phyloP scores from a whole-genome alignment of 164 flowering plant genomes.

The Kingdonia uniflora region DNA sequence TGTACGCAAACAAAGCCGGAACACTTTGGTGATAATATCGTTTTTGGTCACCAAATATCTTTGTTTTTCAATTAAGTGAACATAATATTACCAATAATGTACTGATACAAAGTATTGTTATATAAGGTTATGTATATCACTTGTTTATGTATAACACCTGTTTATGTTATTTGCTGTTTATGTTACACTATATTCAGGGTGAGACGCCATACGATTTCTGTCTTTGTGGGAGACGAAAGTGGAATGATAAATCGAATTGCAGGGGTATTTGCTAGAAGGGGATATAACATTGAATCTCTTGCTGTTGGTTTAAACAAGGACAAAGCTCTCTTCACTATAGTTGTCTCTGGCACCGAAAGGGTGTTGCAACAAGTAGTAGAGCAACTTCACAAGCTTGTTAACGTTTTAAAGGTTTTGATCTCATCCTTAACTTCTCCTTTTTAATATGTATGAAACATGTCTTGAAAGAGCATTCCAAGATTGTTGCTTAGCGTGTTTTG shows the following conservation, averaged over 20 bases:
- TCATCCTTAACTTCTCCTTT: not conserved
- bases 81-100: no score
- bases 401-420: conserved; percentile 66
- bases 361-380: conserved; percentile 77
- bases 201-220: conserved; percentile 75
- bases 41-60: no score
- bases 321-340: conserved; percentile 92
- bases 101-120: not conserved
- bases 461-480: no score
- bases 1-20: no score
- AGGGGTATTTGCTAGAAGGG: conserved; percentile 95
- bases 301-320: conserved; percentile 96
- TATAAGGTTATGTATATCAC: not conserved
- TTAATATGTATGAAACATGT: no score
- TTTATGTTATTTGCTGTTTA: not conserved
- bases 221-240: conserved; percentile 98
- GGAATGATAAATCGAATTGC: conserved; percentile 97
- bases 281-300: conserved; percentile 93
- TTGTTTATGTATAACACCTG: not conserved
- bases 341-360: conserved; percentile 80
- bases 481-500: no score
- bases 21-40: no score
- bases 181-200: conserved; percentile 30
- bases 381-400: conserved; percentile 88
- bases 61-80: no score